phyloP scores from a whole-genome alignment of 129 eudicot species.

The Escallonia rubra region DNA sequence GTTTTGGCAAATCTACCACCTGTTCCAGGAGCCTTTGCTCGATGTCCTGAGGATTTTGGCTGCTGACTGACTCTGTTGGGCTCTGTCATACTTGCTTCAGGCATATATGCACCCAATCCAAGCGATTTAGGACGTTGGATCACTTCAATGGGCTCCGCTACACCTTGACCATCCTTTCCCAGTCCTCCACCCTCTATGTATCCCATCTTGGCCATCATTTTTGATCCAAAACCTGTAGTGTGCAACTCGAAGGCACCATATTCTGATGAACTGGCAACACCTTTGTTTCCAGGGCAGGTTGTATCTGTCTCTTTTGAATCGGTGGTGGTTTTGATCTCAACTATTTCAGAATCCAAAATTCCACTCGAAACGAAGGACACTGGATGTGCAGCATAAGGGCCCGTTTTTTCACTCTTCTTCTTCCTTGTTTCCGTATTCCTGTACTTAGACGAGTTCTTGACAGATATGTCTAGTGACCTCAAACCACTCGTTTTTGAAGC shows the following conservation, averaged over 20 bases:
- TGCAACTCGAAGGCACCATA: constrained; percentile 88
- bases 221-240: constrained; percentile 90
- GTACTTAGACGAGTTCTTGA: constrained; percentile 17
- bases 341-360: constrained; percentile 42
- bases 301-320: constrained; percentile 31
- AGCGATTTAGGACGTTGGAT: constrained; percentile 80
- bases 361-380: constrained; percentile 85
- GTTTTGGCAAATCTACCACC: constrained; percentile 13
- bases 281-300: constrained; percentile 14
- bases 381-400: constrained; percentile 61
- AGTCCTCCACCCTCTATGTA: constrained; percentile 66
- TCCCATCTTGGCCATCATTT: constrained; percentile 97
- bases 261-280: constrained; percentile 23
- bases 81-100: constrained; percentile 34
- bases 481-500: constrained; percentile 24
- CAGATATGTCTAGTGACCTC: constrained; percentile 20
- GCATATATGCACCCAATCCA: constrained; percentile 69
- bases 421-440: constrained; percentile 28
- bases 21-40: constrained; percentile 26
- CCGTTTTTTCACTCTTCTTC: constrained; percentile 32
- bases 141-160: constrained; percentile 71
- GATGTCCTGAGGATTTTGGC: constrained; percentile 16
- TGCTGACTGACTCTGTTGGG: constrained; percentile 12
- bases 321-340: constrained; percentile 7
- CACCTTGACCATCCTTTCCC: constrained; percentile 81